Evolutionary conservation across 805 yeast genomes (phyloP), one percentile per base, ranked within the genome.

Genomic region (Ogataea parapolymorpha): DNA sequence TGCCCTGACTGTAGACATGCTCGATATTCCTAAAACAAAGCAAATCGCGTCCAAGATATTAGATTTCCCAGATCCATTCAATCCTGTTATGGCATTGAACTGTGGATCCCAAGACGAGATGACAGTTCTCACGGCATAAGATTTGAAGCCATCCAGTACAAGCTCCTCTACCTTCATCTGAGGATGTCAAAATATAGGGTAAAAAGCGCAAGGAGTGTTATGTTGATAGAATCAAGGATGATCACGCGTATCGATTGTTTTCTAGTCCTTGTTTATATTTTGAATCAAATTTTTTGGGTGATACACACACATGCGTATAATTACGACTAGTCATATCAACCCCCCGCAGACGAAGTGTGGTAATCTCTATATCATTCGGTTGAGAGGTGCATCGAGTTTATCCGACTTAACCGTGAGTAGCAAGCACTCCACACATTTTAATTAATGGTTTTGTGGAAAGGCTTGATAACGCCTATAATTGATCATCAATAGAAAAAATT

Each of bases 51-150:
- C 99, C 32, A 93, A 71, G 44, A 93, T 90, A 61, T 93, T 93
- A 16, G 98, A 91, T 59, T 93, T 93, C 5, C 99, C 99, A 0
- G 96, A 88, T 8, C 99, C 99, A 61, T 93, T 93, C 36, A 93
- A 72, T 6, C 99, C 99, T 0, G 99, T 95, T 59, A 93, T 91
- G 54, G 98, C 96, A 66, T 95, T 93, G 67, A 93, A 95, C 65
- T 85, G 95, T 1, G 86, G 76, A 63, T 93, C 99, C 99, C 99
- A 95, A 20, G 82, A 85, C 2, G 95, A 77, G 24, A 93, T 86
- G 23, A 90, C 97, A 1, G 99, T 93, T 68, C 98, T 82, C 1
- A 95, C 85, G 20, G 98, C 96, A 56, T 93, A 93, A 16, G 97
- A 88, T 68, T 93, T 93, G 77, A 93, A 93, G 32, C 99, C 99